These are phyloP conservation scores for Knoxdaviesia proteae DNA, from an alignment of 2,329 filamentous ascomycete species.

Conservation along the genomic window DNA sequence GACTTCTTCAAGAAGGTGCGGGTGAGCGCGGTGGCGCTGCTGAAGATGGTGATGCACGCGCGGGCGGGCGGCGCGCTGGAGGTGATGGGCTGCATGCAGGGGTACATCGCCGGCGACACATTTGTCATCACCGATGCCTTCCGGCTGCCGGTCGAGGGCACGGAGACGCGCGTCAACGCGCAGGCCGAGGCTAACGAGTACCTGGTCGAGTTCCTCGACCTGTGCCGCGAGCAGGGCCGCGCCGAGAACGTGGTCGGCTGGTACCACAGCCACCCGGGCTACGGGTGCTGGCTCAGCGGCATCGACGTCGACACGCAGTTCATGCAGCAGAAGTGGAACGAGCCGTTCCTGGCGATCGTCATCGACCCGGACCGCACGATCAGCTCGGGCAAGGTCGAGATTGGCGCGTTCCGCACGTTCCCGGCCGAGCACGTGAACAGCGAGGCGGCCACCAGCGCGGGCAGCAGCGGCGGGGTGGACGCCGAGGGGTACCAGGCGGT, in stretches of 20 bases:
- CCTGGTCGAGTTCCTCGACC: constrained; percentile 66
- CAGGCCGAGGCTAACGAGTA: constrained; percentile 95
- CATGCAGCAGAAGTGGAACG: constrained; percentile 66
- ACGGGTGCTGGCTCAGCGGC: constrained; percentile 92
- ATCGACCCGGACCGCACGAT: constrained; percentile 94
- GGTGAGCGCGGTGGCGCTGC: constrained; percentile 77
- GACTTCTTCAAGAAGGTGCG: constrained; percentile 86
- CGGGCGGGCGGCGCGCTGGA: constrained; percentile 83
- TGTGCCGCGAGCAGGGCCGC: constrained; percentile 54
- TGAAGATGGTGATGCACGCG: constrained; percentile 99
- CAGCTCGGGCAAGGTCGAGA: constrained; percentile 85
- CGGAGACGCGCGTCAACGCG: constrained; percentile 94
- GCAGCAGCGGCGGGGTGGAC: constrained; percentile 13
- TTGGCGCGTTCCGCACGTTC: constrained; percentile 87
- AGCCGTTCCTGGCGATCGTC: constrained; percentile 88
- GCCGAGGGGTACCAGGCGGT: constrained; percentile 52
- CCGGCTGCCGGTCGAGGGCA: constrained; percentile 84
- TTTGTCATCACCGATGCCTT: constrained; percentile 92
- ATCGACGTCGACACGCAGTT: constrained; percentile 85
- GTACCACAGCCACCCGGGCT: constrained; percentile 96
- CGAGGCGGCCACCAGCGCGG: constrained; percentile 19
- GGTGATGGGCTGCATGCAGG: constrained; percentile 96
- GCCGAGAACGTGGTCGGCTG: constrained; percentile 89
- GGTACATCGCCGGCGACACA: constrained; percentile 66
- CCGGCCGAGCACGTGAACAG: constrained; percentile 38